Base-by-base conservation (phyloP, 345 rosid species). In the Nasturtium officinale region DNA sequence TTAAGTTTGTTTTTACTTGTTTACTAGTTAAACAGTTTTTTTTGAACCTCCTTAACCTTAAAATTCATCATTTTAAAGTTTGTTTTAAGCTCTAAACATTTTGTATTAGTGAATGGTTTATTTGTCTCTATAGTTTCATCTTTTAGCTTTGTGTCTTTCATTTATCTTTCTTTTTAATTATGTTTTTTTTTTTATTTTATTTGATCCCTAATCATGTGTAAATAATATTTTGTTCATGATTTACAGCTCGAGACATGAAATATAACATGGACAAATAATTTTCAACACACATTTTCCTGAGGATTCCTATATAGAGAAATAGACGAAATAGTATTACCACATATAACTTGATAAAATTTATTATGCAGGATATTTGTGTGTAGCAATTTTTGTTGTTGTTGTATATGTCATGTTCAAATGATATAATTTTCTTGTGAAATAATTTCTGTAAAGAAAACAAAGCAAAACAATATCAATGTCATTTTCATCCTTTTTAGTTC, bases 401-500 rank as follows among this genome's bases (percentile, higher is more conserved):
- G n/a, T n/a, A n/a, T n/a, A 33, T 16, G 65, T 45, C 66, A 47
- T 54, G 16, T 23, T 73, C 17, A 25, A 16, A 57, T 18, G 72
- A 57, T 23, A 10, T 42, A 7, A 35, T 13, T 37, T 37, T 50
- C 33, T 20, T 25, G 37, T 15, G 9, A 46, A 28, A 52, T 45
- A 13, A 13, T 26, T 17, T 65, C 5, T 33, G 17, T 11, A 18
- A 47, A 67, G 52, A 48, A 59, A 40, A 66, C 18, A 50, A 37
- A 50, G 53, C 61, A 68, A 61, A 45, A 68, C 11, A 69, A 61
- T 69, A 69, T 69, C 79, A 61, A 54, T 53, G 75, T 76, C 79
- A 33, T 69, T 76, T 53, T 76, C 79, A 69, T 9, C 70, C 61
- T 69, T 76, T 46, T 13, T 23, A 76, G 70, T 76, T 76, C 75